Percentiles rank a stretch among this genome's conserved stretches.
Conservation (phyloP, 208 protist species). For the Leishmania gerbilli region DNA sequence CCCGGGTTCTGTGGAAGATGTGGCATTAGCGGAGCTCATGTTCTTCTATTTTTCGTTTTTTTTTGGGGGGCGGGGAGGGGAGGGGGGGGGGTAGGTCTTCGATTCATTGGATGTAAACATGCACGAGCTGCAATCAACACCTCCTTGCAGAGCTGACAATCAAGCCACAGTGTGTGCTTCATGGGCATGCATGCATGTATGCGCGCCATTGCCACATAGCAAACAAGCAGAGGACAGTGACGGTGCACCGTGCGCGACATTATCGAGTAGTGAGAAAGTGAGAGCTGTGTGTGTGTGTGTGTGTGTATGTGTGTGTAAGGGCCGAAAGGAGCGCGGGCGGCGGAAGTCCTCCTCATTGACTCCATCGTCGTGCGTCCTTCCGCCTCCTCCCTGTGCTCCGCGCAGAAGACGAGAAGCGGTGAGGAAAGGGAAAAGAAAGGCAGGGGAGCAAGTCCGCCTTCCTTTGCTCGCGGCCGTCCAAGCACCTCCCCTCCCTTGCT, state of each 20-base stretch:
- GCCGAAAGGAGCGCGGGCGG: not conserved
- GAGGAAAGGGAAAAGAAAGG: not conserved
- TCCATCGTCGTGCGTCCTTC: too few species aligned
- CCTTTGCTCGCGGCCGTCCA: not conserved
- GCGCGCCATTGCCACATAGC: not conserved
- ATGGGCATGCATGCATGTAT: not conserved
- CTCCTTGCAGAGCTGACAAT: not conserved
- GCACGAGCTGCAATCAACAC: not conserved
- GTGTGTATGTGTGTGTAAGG: too few species aligned
- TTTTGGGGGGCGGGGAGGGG: too few species aligned
- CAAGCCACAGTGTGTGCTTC: not conserved
- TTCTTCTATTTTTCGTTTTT: not conserved
- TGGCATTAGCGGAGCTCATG: not conserved
- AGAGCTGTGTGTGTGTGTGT: too few species aligned
- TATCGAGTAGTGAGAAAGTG: not conserved
- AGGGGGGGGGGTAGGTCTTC: not conserved
- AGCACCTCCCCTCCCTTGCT: not conserved
- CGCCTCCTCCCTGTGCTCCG: not conserved
- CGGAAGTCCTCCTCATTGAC: not conserved
- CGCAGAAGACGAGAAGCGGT: not conserved
- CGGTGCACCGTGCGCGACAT: not conserved
- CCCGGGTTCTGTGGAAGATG: not conserved
- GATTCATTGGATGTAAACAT: not conserved
- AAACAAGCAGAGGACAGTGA: not conserved
- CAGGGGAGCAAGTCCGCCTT: not conserved